Evolutionary conservation across 2,329 filamentous ascomycete genomes (phyloP).

Genomic region (Arthrobotrys megalospora): DNA sequence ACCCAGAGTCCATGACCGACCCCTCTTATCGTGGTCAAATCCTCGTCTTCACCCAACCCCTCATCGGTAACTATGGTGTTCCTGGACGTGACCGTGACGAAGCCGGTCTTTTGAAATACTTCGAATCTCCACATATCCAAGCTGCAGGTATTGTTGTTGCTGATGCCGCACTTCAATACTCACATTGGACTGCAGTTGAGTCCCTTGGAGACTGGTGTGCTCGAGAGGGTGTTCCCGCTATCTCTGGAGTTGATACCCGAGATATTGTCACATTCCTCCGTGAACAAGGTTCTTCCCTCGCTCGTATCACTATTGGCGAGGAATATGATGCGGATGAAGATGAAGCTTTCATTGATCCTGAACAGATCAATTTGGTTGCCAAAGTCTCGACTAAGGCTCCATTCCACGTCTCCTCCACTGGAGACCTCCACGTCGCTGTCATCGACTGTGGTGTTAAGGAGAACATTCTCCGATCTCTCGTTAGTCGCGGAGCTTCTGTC

Average conservation of each 20-base stretch:
- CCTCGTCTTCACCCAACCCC: slow-evolving; percentile 95
- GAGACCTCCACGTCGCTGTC: slow-evolving; percentile 90
- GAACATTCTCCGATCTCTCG: slow-evolving; percentile 96
- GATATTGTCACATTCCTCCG: slow-evolving; percentile 95
- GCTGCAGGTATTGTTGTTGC: slow-evolving; percentile 95
- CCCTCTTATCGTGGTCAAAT: slow-evolving; percentile 94
- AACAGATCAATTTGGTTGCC: slow-evolving; percentile 95
- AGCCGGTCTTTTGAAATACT: slow-evolving; percentile 94
- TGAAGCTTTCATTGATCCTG: slow-evolving; percentile 93
- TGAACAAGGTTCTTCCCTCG: slow-evolving; percentile 96
- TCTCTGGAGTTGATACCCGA: slow-evolving; percentile 96
- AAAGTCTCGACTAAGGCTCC: slow-evolving; percentile 98
- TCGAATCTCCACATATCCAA: slow-evolving; percentile 98
- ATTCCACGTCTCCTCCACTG: slow-evolving; percentile 91
- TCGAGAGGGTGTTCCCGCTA: slow-evolving; percentile 93
- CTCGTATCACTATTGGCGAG: slow-evolving; percentile 93
- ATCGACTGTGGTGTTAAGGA: slow-evolving; percentile 99
- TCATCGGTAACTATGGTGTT: slow-evolving; percentile 99
- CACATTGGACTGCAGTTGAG: slow-evolving; percentile 98
- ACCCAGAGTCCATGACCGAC: slow-evolving; percentile 94
- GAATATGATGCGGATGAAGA: slow-evolving; percentile 99
- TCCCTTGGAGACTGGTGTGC: slow-evolving; percentile 94
- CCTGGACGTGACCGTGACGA: slow-evolving; percentile 87
- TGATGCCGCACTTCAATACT: slow-evolving; percentile 93
- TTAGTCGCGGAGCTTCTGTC: slow-evolving; percentile 89